phyloP scores from a whole-genome alignment of 306 rosid genomes.

The Datisca glomerata region DNA sequence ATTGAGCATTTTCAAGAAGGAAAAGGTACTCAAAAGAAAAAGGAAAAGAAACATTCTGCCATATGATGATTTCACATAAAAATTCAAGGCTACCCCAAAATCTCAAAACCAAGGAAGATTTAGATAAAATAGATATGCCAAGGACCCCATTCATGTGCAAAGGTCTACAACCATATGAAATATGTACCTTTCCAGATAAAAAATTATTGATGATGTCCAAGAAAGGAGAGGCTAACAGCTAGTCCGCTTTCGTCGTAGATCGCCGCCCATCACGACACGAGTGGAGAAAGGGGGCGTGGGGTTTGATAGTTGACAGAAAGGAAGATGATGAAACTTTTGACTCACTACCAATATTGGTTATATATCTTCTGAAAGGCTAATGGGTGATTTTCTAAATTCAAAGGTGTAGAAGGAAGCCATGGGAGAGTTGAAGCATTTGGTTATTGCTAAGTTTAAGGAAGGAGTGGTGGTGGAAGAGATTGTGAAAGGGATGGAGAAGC shows the following conservation, averaged over 20 bases:
- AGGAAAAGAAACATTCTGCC: neutral
- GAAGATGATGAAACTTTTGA: too few species aligned
- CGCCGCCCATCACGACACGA: too few species aligned
- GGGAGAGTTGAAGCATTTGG: slow-evolving; percentile 87
- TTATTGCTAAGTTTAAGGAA: slow-evolving; percentile 75
- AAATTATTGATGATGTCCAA: neutral
- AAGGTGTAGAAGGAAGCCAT: slow-evolving; percentile 15
- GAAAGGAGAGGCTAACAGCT: neutral
- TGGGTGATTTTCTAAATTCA: too few species aligned
- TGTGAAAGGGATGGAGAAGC: slow-evolving; percentile 54
- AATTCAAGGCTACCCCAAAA: neutral
- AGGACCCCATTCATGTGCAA: slow-evolving; percentile 1
- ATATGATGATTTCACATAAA: neutral
- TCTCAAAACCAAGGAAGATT: neutral
- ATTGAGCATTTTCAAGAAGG: too few species aligned
- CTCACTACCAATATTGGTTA: too few species aligned
- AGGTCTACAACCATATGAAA: neutral
- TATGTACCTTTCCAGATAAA: neutral
- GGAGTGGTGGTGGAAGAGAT: slow-evolving; percentile 57
- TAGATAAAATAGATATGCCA: too few species aligned
- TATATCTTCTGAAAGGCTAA: too few species aligned
- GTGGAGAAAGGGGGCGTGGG: too few species aligned
- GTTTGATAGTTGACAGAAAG: too few species aligned
- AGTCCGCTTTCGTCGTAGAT: too few species aligned
- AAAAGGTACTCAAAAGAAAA: too few species aligned